Conservation (phyloP, 257 asterid species). For the Scutellaria minor region DNA sequence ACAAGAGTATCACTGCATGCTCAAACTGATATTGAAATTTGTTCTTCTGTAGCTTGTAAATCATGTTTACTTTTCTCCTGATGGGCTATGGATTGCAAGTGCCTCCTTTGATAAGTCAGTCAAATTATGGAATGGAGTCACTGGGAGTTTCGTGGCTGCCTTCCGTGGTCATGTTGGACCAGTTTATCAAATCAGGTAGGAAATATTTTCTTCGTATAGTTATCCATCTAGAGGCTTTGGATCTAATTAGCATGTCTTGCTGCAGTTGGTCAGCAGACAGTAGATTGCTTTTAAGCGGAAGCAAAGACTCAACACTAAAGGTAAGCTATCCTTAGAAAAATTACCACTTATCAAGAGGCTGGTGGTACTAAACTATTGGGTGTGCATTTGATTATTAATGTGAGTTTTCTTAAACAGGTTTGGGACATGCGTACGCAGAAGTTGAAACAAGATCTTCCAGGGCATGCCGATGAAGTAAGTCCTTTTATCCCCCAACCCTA, state of each 20-base stretch:
- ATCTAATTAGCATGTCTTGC: slow-evolving; percentile 31
- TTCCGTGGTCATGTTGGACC: slow-evolving; percentile 98
- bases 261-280: slow-evolving; percentile 99
- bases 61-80: slow-evolving; percentile 96
- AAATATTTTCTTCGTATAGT: slow-evolving; percentile 21
- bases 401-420: slow-evolving; percentile 51
- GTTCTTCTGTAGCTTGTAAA: slow-evolving; percentile 75
- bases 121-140: slow-evolving; percentile 90
- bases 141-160: slow-evolving; percentile 85
- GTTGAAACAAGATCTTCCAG: slow-evolving; percentile 96
- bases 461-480: slow-evolving; percentile 95
- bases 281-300: slow-evolving; percentile 92
- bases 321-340: slow-evolving; percentile 34
- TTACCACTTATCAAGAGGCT: background rate
- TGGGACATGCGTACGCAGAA: slow-evolving; percentile 92
- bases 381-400: slow-evolving; percentile 25
- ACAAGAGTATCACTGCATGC: slow-evolving; percentile 8
- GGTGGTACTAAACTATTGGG: background rate
- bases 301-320: slow-evolving; percentile 97
- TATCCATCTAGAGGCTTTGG: slow-evolving; percentile 9
- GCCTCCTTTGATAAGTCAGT: slow-evolving; percentile 98
- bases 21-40: slow-evolving; percentile 1
- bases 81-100: slow-evolving; percentile 94
- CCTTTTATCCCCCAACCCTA: slow-evolving; percentile 7
- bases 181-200: slow-evolving; percentile 92